Evolutionary conservation across 1,139 yeast species (phyloP).

Genomic region (Geotrichum citri-aurantii): DNA sequence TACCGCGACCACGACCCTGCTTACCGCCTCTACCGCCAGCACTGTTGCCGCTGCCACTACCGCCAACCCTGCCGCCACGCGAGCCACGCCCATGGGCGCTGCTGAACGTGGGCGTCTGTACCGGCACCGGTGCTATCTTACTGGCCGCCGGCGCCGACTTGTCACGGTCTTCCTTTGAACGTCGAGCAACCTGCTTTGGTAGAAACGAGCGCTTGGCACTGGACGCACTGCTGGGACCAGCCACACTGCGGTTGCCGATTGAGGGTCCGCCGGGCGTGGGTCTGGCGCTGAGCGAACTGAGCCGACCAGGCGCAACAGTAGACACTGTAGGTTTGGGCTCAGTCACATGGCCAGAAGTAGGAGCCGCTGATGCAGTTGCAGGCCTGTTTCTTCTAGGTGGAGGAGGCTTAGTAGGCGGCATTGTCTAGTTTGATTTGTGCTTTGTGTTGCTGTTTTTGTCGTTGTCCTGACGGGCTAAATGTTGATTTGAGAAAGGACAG

Average conservation of each 20-base stretch:
- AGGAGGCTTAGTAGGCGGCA: conserved; percentile 18
- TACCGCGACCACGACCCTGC: conserved; percentile 25
- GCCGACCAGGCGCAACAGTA: conserved; percentile 1
- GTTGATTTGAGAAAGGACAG: conserved; percentile 21
- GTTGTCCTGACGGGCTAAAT: not conserved
- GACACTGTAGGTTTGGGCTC: not conserved
- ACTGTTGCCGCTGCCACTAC: conserved; percentile 10
- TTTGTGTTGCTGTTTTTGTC: not conserved
- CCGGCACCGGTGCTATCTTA: conserved; percentile 32
- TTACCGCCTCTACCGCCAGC: conserved; percentile 17
- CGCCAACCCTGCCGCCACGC: conserved; percentile 22
- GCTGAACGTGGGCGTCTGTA: conserved; percentile 22
- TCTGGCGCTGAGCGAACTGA: conserved; percentile 11
- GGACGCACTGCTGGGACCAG: conserved; percentile 3
- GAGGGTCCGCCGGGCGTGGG: conserved; percentile 14
- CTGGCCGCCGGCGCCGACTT: conserved; percentile 57
- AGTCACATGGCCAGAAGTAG: not conserved
- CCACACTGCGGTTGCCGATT: not conserved
- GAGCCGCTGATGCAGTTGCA: not conserved
- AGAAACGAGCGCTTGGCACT: conserved; percentile 57
- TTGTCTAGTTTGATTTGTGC: not conserved
- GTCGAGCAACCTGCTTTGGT: conserved; percentile 79
- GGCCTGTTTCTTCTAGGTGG: conserved; percentile 11
- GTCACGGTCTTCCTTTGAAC: conserved; percentile 76
- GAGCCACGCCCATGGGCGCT: conserved; percentile 15